These are phyloP conservation scores for Dryas octopetala DNA, from an alignment of 306 rosid species.

Conservation along the genomic window DNA sequence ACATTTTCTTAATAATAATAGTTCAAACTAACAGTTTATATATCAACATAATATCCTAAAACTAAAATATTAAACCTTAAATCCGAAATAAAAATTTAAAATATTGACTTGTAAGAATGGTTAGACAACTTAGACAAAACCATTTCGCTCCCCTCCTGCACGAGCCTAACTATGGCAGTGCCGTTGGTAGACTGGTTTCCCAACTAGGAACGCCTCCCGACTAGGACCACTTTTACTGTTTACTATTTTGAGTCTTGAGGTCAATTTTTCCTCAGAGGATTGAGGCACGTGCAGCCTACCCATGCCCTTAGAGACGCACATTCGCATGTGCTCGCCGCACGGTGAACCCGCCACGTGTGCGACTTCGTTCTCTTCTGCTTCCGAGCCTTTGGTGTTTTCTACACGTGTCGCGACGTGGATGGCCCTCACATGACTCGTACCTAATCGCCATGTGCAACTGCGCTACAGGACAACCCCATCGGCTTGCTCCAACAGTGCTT, in stretches of 20 bases:
- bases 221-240: neutral
- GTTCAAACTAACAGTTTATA: too few relatives aligned
- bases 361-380: slow-evolving; percentile 9
- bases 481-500: slow-evolving; percentile 12
- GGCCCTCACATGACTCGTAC: slow-evolving; percentile 39
- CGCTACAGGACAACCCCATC: slow-evolving; percentile 30
- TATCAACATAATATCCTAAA: too few relatives aligned
- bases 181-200: slow-evolving; percentile 23
- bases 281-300: slow-evolving; percentile 16
- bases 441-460: slow-evolving; percentile 56
- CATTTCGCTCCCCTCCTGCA: neutral
- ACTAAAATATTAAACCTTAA: too few relatives aligned
- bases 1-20: too few relatives aligned
- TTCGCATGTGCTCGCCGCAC: slow-evolving; percentile 41
- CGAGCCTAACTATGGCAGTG: neutral
- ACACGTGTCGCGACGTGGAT: slow-evolving; percentile 26
- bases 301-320: neutral
- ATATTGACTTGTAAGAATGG: neutral
- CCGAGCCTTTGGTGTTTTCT: neutral
- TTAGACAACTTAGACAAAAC: neutral
- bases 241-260: neutral
- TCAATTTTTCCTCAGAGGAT: neutral
- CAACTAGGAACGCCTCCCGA: neutral
- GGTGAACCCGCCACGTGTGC: slow-evolving; percentile 22
- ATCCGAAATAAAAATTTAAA: neutral